Conservation (phyloP, 2,329 filamentous ascomycete genomes). For the Fusarium albosuccineum region DNA sequence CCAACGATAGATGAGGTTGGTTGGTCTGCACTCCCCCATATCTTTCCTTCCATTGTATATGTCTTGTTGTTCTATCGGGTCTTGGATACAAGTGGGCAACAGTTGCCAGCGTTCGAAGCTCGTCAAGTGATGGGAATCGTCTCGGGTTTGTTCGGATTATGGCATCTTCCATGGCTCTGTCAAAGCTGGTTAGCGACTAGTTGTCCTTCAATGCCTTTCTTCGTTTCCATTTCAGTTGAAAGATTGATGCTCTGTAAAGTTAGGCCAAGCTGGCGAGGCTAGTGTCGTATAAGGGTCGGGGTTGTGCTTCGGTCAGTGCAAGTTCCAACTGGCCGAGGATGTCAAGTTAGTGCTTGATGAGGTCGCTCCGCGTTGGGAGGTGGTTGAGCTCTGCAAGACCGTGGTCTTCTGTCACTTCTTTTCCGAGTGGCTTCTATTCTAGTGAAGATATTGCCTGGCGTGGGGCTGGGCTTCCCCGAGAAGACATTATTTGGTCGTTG, state of each 20-base stretch:
- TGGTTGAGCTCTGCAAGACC: too few relatives aligned
- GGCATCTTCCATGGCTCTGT: background rate
- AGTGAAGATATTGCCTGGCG: background rate
- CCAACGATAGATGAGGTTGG: background rate
- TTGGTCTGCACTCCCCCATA: background rate
- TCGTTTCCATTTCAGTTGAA: background rate
- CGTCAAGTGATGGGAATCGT: background rate
- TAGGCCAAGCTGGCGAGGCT: background rate
- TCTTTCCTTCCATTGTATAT: background rate
- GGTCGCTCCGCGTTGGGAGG: too few relatives aligned
- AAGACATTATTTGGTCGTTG: too few relatives aligned
- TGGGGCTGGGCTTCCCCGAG: rapidly evolving
- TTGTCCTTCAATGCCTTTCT: background rate
- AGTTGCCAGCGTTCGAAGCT: background rate
- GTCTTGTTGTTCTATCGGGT: background rate
- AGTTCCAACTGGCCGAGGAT: background rate
- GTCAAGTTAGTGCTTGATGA: background rate
- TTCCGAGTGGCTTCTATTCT: background rate
- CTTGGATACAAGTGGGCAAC: background rate
- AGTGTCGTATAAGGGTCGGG: background rate
- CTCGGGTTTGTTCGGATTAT: background rate
- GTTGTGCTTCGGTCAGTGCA: background rate
- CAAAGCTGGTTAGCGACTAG: background rate
- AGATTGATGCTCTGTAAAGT: background rate
- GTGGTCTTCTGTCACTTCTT: background rate